Conservation (phyloP, 2,329 filamentous ascomycete species). For the Claviceps cyperi region DNA sequence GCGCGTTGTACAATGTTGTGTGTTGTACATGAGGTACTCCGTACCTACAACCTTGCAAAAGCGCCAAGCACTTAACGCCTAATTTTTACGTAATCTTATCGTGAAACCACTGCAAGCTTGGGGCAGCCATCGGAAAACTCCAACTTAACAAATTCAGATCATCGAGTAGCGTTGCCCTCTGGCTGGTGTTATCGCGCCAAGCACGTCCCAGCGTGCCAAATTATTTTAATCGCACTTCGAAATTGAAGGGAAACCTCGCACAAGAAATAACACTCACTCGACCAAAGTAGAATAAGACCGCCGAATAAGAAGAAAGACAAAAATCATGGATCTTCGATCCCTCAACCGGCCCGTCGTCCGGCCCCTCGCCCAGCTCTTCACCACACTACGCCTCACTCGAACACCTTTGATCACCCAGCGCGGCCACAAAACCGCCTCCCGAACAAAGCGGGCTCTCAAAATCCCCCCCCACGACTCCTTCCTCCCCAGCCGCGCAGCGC, state of each 20-base stretch:
- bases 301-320: slow-evolving; percentile 1
- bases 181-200: not conserved
- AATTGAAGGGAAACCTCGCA: too few species aligned
- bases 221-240: not conserved
- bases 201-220: not conserved
- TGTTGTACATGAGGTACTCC: too few species aligned
- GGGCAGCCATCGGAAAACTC: not conserved
- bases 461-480: slow-evolving; percentile 48
- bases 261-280: too few species aligned
- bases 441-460: slow-evolving; percentile 43
- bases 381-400: slow-evolving; percentile 10
- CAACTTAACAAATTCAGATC: not conserved
- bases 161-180: too few species aligned
- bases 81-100: not conserved
- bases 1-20: too few species aligned
- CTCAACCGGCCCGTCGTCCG: slow-evolving; percentile 22
- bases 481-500: slow-evolving; percentile 23
- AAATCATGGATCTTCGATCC: slow-evolving; percentile 21
- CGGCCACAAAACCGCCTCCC: slow-evolving; percentile 36
- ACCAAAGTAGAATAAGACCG: not conserved
- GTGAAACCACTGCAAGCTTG: not conserved
- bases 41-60: too few species aligned
- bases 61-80: too few species aligned
- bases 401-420: slow-evolving; percentile 16
- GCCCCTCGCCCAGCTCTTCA: slow-evolving; percentile 20